Conservation (phyloP, 768 basidiomycete genomes). For the Russula emetica region DNA sequence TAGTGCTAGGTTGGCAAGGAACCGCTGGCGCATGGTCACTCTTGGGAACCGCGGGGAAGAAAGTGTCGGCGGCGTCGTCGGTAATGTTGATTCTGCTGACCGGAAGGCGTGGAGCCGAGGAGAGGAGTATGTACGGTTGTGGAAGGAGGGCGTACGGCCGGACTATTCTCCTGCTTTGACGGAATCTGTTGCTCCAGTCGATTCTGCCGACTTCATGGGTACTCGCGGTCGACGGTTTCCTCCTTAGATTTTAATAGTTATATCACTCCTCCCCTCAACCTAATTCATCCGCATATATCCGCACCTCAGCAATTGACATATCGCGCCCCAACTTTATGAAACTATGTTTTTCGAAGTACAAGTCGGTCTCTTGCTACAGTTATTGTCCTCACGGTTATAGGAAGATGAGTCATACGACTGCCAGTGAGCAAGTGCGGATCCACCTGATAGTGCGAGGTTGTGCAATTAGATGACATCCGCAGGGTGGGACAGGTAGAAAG, state of each 20-base stretch:
- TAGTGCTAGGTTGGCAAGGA: constrained; percentile 56
- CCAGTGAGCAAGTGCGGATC: background rate
- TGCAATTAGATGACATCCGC: background rate
- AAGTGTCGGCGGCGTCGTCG: background rate
- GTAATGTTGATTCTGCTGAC: constrained; percentile 26
- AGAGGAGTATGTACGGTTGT: constrained; percentile 63
- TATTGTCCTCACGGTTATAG: background rate
- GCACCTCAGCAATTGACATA: background rate
- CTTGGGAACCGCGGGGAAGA: constrained; percentile 24
- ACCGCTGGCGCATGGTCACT: constrained; percentile 64
- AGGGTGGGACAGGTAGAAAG: background rate
- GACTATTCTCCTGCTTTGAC: constrained; percentile 58
- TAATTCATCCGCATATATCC: background rate
- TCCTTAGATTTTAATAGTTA: background rate
- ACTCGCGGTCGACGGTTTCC: background rate
- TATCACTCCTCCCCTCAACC: background rate
- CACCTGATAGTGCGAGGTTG: background rate
- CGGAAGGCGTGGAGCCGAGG: constrained; percentile 65
- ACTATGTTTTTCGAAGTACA: constrained; percentile 7
- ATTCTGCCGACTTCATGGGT: constrained; percentile 12
- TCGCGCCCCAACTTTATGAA: no score
- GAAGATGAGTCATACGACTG: no score
- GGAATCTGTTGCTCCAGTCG: constrained; percentile 28
- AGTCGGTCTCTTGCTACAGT: background rate
- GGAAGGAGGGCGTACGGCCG: constrained; percentile 66